A percentile compares a stretch with the other conserved stretches of the same genome.
These are phyloP conservation scores for Cercospora berteroae DNA, from an alignment of 2,329 filamentous ascomycete genomes.

Conservation along the genomic window DNA sequence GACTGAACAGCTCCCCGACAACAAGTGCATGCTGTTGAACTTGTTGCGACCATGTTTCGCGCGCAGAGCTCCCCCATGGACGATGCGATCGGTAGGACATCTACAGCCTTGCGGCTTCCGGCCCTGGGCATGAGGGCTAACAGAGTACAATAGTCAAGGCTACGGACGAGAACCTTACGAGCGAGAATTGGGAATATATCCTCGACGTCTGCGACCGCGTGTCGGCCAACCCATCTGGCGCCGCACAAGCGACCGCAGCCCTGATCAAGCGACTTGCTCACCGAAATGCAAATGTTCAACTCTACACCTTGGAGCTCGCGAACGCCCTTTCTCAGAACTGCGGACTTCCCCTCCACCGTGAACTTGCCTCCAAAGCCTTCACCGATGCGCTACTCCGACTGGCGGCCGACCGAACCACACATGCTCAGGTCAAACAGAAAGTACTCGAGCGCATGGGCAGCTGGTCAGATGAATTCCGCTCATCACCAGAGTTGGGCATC, in stretches of 20 bases:
- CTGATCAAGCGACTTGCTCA: slow-evolving; percentile 91
- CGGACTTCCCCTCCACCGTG: slow-evolving; percentile 79
- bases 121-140: not conserved
- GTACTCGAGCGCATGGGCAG: slow-evolving; percentile 95
- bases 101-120: not conserved
- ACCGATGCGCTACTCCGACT: slow-evolving; percentile 90
- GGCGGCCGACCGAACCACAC: slow-evolving; percentile 89
- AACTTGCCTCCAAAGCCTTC: slow-evolving; percentile 86
- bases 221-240: slow-evolving; percentile 36
- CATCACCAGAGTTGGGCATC: slow-evolving; percentile 87
- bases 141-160: slow-evolving; percentile 60
- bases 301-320: slow-evolving; percentile 90
- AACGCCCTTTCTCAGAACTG: slow-evolving; percentile 93
- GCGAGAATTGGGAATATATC: slow-evolving; percentile 69
- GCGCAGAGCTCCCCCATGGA: slow-evolving; percentile 22
- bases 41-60: slow-evolving; percentile 19
- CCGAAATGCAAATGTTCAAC: slow-evolving; percentile 91
- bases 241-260: slow-evolving; percentile 65
- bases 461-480: slow-evolving; percentile 92
- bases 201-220: slow-evolving; percentile 48
- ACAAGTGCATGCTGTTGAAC: not conserved
- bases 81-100: slow-evolving; percentile 18
- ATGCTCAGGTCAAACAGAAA: slow-evolving; percentile 94
- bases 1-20: not conserved
- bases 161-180: slow-evolving; percentile 98